Evolutionary conservation across 2,329 filamentous ascomycete species (phyloP), one percentile per base, ranked within the genome.

Genomic region (Alternaria brassicicola): DNA sequence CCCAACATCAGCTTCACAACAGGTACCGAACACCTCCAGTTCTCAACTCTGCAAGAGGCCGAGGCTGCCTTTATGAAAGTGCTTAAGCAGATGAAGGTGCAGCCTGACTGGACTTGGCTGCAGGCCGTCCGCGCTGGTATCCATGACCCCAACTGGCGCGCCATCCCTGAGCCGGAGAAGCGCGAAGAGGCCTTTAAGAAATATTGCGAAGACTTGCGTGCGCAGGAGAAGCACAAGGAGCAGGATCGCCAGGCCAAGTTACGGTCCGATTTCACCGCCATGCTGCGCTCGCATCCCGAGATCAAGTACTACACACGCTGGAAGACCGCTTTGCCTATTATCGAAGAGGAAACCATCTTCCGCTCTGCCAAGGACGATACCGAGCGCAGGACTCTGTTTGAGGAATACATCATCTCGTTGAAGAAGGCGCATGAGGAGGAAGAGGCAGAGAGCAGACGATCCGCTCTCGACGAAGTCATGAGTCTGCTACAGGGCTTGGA

Each of bases 231-330:
- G 82, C 92, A 96, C 78, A 90, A 91, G 68, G 93, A 93, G 74
- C 94, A 96, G 79, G 94, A 98, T 80, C 89, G 95, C 75, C 85
- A 96, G 77, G 85, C 91, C 69, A 98, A 97, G 82, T 85, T 98
- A 73, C 91, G 93, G 71, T 85, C 91, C 78, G 95, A 98, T 82
- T 99, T 99, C 78, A 90, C 90, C 67, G 93, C 89, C 54, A 99
- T 99, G 95, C 85, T 99, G 66, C 92, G 90, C 79, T 93, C 93
- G 66, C 94, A 99, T 77, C 93, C 93, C 61, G 95, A 99, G 78
- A 98, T 99, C 78, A 95, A 93, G 78, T 88, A 97, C 77, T 97
- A 96, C 78, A 97, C 94, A 39, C 90, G 93, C 61, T 99, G 95
- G 95, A 96, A 93, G 84, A 97, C 92, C 15, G 95, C 94, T 52